Percentiles rank a stretch among this genome's conserved stretches.
These are phyloP conservation scores for Echites panduratus DNA, from an alignment of 257 asterid genomes.

Conservation along the genomic window DNA sequence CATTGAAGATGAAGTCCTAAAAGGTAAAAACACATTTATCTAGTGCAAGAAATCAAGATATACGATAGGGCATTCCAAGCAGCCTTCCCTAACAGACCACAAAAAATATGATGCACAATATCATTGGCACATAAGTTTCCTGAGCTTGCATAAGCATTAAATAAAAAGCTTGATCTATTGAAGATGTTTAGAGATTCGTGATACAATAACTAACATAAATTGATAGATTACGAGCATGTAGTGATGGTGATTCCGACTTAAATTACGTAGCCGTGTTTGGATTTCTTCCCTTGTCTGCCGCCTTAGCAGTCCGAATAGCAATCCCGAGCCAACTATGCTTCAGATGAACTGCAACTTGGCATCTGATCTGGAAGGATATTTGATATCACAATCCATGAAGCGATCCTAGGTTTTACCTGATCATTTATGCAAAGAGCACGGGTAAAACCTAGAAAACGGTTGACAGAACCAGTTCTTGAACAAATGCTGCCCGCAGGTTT, in stretches of 20 bases:
- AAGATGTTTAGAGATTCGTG: not conserved
- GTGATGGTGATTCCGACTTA: not conserved
- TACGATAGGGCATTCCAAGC: too few species aligned
- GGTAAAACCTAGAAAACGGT: constrained; percentile 22
- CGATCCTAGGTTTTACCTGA: not conserved
- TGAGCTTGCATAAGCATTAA: not conserved
- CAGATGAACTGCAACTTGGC: not conserved
- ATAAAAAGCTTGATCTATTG: not conserved
- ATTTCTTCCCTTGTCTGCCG: not conserved
- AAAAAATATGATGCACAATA: too few species aligned
- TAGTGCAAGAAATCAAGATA: too few species aligned
- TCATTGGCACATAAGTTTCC: too few species aligned
- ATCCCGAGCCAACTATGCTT: not conserved
- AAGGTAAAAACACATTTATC: too few species aligned
- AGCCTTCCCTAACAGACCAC: too few species aligned
- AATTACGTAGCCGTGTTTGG: not conserved
- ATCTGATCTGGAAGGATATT: not conserved
- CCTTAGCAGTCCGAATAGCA: not conserved
- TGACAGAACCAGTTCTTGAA: constrained; percentile 46
- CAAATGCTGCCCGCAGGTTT: constrained; percentile 36
- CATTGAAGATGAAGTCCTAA: too few species aligned
- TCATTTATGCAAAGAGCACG: not conserved
- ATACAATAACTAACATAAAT: not conserved
- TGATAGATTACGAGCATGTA: not conserved
- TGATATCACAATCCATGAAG: not conserved